Conservation (phyloP, 2,329 filamentous ascomycete species). For the Stenocarpella maydis region DNA sequence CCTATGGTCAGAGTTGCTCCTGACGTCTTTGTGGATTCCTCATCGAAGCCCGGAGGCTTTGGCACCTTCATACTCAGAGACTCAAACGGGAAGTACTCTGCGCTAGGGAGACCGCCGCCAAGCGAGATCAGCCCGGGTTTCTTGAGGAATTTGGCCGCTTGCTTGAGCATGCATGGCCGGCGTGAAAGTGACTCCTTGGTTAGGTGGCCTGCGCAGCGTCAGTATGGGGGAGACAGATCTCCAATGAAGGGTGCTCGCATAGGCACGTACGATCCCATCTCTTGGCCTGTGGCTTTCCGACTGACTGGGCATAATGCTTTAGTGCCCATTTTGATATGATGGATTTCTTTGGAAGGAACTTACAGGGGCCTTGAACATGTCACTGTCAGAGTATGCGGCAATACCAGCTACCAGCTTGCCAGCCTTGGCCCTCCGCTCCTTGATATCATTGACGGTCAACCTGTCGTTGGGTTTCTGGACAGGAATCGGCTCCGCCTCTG, state of each 20-base stretch:
- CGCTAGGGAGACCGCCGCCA: slow-evolving; percentile 88
- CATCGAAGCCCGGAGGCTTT: slow-evolving; percentile 72
- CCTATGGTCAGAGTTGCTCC: slow-evolving; percentile 72
- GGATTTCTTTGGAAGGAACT: slow-evolving; percentile 39
- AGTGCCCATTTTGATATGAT: not conserved
- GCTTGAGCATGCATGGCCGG: slow-evolving; percentile 79
- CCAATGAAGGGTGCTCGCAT: not conserved
- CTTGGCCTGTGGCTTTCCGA: slow-evolving; percentile 77
- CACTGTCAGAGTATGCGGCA: slow-evolving; percentile 79
- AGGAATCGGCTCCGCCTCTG: slow-evolving; percentile 39
- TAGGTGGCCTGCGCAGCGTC: slow-evolving; percentile 57
- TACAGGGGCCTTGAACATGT: slow-evolving; percentile 83
- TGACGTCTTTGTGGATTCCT: slow-evolving; percentile 67
- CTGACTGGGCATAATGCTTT: slow-evolving; percentile 38
- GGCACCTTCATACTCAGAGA: slow-evolving; percentile 79
- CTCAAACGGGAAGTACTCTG: slow-evolving; percentile 92
- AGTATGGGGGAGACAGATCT: not conserved
- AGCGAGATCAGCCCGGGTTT: slow-evolving; percentile 89
- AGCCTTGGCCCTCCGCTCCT: slow-evolving; percentile 73
- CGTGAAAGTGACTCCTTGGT: slow-evolving; percentile 68
- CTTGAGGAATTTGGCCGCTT: slow-evolving; percentile 80
- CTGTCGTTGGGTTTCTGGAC: slow-evolving; percentile 21
- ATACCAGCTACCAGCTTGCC: slow-evolving; percentile 77
- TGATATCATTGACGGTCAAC: slow-evolving; percentile 72
- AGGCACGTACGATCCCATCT: slow-evolving; percentile 80